Conservation (phyloP, 371 early-diverging fungal genomes). For the Edhazardia aedis region DNA sequence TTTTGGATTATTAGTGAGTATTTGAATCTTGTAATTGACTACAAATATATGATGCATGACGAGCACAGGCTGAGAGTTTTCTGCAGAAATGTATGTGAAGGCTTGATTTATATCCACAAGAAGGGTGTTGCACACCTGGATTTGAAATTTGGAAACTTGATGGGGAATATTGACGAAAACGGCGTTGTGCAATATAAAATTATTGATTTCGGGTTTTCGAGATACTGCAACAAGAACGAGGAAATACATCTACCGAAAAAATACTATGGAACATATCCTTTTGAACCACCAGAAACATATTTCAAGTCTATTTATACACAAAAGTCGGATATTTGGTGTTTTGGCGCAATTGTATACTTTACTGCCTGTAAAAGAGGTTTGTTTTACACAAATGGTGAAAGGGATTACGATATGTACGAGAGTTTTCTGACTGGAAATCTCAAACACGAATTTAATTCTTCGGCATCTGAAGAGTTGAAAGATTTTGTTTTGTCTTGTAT, state of each 20-base stretch:
- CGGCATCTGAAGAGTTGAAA: slow-evolving; percentile 29
- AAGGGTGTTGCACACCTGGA: slow-evolving; percentile 42
- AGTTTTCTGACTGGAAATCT: slow-evolving; percentile 31
- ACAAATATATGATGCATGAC: slow-evolving; percentile 23
- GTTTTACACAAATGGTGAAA: slow-evolving; percentile 26
- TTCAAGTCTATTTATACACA: slow-evolving; percentile 33
- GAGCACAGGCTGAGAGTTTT: slow-evolving; percentile 38
- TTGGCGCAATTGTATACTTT: slow-evolving; percentile 39
- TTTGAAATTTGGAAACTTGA: slow-evolving; percentile 44
- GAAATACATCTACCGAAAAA: slow-evolving; percentile 31
- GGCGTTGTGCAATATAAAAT: slow-evolving; percentile 32
- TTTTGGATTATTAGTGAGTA: slow-evolving; percentile 46
- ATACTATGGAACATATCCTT: slow-evolving; percentile 47
- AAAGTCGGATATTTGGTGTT: slow-evolving; percentile 44
- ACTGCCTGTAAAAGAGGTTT: slow-evolving; percentile 18
- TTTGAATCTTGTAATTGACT: slow-evolving; percentile 26
- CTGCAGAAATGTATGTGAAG: slow-evolving; percentile 26
- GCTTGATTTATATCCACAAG: slow-evolving; percentile 37
- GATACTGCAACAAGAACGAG: slow-evolving; percentile 7
- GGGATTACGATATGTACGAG: slow-evolving; percentile 20
- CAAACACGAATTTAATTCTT: slow-evolving; percentile 15
- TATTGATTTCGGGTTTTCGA: slow-evolving; percentile 46
- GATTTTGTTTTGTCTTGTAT: slow-evolving; percentile 39
- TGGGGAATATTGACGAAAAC: slow-evolving; percentile 25
- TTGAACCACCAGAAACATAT: slow-evolving; percentile 46